Conservation (phyloP, 1,284 basidiomycete species). For the Ganoderma lucidum region DNA sequence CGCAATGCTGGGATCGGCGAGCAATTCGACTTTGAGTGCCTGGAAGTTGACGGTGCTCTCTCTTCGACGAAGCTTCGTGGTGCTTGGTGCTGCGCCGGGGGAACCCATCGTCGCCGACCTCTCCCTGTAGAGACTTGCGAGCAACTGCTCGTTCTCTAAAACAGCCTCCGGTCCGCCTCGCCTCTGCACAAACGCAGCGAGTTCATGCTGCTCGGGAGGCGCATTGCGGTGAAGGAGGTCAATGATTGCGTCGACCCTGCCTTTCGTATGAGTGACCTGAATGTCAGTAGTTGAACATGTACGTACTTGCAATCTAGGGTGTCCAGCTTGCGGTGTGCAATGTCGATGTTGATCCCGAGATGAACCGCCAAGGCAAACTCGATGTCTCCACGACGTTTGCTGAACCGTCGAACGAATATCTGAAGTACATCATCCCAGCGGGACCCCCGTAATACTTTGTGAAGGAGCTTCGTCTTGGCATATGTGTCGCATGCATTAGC, state of each 20-base stretch:
- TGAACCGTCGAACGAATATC: conserved; percentile 43
- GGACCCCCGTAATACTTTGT: conserved; percentile 43
- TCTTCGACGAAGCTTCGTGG: conserved; percentile 8
- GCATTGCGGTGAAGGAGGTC: conserved; percentile 15
- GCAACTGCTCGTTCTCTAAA: conserved; percentile 18
- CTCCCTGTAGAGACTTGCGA: conserved; percentile 16
- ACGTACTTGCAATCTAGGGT: conserved; percentile 41
- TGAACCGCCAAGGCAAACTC: conserved; percentile 45
- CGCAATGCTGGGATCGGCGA: conserved; percentile 38
- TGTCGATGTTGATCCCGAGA: conserved; percentile 45
- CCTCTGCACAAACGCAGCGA: conserved; percentile 17
- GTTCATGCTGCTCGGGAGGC: conserved; percentile 27
- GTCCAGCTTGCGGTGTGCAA: conserved; percentile 43
- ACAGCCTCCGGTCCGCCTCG: conserved; percentile 23
- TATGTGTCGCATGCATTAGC: conserved; percentile 45
- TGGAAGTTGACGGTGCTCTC: conserved; percentile 29
- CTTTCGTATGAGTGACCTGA: neutral
- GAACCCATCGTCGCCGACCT: neutral
- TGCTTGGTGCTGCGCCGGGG: neutral
- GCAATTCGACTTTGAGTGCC: conserved; percentile 41
- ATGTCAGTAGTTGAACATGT: neutral
- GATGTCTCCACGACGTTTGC: conserved; percentile 44
- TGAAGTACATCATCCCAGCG: conserved; percentile 44
- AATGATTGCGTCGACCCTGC: conserved; percentile 27
- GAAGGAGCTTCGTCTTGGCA: conserved; percentile 41